Conservation (phyloP, 2,329 filamentous ascomycete species). For the Xylariaceae sp. region DNA sequence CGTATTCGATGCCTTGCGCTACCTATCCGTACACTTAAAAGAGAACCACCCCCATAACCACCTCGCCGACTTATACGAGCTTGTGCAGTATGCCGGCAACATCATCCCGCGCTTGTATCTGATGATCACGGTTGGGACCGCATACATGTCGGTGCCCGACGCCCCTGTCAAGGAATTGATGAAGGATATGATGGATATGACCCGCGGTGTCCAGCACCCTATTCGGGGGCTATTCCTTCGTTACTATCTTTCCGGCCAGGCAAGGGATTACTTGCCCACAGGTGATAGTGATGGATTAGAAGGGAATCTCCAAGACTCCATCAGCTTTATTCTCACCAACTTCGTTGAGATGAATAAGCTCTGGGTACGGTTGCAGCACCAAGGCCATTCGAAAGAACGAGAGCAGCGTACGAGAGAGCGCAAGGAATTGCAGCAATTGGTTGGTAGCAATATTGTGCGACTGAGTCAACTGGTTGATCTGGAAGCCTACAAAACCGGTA, state of each 20-base stretch:
- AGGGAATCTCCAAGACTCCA: constrained; percentile 93
- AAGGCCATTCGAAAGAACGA: constrained; percentile 90
- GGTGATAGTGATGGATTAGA: constrained; percentile 85
- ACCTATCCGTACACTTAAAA: constrained; percentile 92
- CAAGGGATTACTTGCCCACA: constrained; percentile 78
- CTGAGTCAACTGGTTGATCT: constrained; percentile 94
- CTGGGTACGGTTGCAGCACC: constrained; percentile 95
- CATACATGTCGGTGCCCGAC: constrained; percentile 98
- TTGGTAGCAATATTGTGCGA: constrained; percentile 93
- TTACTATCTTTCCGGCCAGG: constrained; percentile 95
- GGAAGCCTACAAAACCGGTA: constrained; percentile 87
- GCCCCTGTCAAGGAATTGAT: constrained; percentile 99
- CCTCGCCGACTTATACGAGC: constrained; percentile 93
- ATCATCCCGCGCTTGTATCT: constrained; percentile 94
- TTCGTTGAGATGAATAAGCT: constrained; percentile 99
- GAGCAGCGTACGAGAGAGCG: constrained; percentile 91
- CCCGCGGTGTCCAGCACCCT: constrained; percentile 92
- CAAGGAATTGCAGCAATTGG: constrained; percentile 89
- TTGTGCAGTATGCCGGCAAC: constrained; percentile 97
- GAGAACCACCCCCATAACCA: constrained; percentile 98
- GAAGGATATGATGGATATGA: constrained; percentile 99
- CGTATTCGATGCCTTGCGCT: constrained; percentile 94
- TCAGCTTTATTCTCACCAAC: constrained; percentile 96
- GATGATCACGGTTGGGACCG: constrained; percentile 98
- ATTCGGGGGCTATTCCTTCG: constrained; percentile 91